Conservation (phyloP, 208 protist genomes). For the Crithidia expoeki region DNA sequence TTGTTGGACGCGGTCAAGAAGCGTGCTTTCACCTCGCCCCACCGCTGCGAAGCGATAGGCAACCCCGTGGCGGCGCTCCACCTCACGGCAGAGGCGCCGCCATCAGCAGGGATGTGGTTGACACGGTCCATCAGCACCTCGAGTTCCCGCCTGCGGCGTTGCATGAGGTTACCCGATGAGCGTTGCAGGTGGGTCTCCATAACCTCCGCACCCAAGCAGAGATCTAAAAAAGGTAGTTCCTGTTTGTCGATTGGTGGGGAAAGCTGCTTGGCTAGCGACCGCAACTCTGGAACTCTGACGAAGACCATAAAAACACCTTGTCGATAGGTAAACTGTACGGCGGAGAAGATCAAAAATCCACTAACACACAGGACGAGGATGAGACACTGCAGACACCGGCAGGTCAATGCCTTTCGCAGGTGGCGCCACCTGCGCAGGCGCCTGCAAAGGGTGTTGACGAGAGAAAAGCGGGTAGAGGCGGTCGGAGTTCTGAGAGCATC, state of each 20-base stretch:
- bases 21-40: constrained; percentile 6
- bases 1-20: constrained; percentile 12
- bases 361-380: neutral
- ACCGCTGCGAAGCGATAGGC: neutral
- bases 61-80: constrained; percentile 18
- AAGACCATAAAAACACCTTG: constrained; percentile 10
- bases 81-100: neutral
- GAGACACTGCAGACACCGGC: neutral
- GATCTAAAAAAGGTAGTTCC: constrained; percentile 11
- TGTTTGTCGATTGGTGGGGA: neutral
- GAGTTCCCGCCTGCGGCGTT: neutral
- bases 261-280: constrained; percentile 10
- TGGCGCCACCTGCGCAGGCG: neutral
- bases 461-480: neutral
- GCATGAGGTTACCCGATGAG: neutral
- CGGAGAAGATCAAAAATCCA: neutral
- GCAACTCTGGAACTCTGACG: neutral
- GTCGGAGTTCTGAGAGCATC: neutral
- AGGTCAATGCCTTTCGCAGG: neutral
- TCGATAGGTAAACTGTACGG: constrained; percentile 1
- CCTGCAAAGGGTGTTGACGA: neutral
- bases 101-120: constrained; percentile 14
- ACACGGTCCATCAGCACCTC: constrained; percentile 10
- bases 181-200: constrained; percentile 2
- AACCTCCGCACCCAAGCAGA: constrained; percentile 2